phyloP scores from a whole-genome alignment of 129 eudicot genomes.

The Lactuca sativa region DNA sequence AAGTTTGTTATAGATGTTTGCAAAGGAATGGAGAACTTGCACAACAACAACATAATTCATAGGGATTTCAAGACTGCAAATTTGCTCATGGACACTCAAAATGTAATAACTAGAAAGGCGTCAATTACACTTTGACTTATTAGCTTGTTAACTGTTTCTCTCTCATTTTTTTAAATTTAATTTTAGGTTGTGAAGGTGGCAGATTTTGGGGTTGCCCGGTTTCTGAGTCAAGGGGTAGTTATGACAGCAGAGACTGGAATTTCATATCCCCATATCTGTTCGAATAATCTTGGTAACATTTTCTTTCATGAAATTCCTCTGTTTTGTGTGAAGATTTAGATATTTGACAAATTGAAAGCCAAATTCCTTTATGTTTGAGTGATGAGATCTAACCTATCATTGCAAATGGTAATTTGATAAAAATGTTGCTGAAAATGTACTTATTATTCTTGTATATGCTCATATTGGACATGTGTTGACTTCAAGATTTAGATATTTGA shows the following conservation, averaged over 20 bases:
- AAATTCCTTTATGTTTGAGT: too few relatives aligned
- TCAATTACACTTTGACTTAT: neutral
- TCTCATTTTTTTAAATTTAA: neutral
- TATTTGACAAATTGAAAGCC: too few relatives aligned
- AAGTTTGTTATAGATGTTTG: conserved; percentile 72
- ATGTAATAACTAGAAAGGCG: conserved; percentile 33
- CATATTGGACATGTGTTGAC: too few relatives aligned
- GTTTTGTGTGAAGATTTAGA: too few relatives aligned
- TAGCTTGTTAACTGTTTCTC: neutral
- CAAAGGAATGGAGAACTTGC: conserved; percentile 90
- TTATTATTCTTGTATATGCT: too few relatives aligned
- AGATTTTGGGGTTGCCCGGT: conserved; percentile 97
- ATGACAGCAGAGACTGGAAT: conserved; percentile 99
- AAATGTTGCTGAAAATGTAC: too few relatives aligned
- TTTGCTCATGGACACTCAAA: conserved; percentile 62
- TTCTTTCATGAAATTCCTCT: too few relatives aligned
- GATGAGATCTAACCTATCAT: too few relatives aligned
- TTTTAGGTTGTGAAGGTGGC: conserved; percentile 94
- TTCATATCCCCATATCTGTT: too few relatives aligned
- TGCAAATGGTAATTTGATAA: too few relatives aligned
- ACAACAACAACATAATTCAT: conserved; percentile 62
- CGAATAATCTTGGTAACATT: too few relatives aligned
- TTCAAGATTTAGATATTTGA: too few relatives aligned
- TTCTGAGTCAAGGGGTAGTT: conserved; percentile 74
- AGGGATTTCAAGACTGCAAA: conserved; percentile 90